phyloP scores from a whole-genome alignment of 2,329 filamentous ascomycete genomes.

The Chaetomiaceae sp. region DNA sequence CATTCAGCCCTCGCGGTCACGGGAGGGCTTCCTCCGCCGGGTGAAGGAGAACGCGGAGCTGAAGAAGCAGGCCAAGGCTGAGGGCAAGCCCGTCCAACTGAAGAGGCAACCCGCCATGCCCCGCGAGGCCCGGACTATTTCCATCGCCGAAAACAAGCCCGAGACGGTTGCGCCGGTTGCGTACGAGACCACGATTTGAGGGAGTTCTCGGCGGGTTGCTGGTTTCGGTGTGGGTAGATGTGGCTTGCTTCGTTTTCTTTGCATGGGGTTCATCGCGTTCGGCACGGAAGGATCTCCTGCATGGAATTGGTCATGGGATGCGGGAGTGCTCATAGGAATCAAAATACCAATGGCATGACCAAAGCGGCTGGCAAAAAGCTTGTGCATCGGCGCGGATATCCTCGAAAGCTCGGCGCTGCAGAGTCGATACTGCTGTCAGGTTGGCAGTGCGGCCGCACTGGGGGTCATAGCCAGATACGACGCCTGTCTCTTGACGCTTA shows the following conservation, averaged over 20 bases:
- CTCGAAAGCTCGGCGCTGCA: no score
- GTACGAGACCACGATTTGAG: conserved; percentile 98
- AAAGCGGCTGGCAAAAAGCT: conserved; percentile 15
- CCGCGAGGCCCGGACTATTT: conserved; percentile 73
- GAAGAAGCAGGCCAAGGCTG: conserved; percentile 87
- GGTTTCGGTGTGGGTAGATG: conserved; percentile 22
- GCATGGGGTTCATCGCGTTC: conserved; percentile 31
- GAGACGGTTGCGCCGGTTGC: conserved; percentile 87
- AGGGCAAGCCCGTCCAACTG: conserved; percentile 80
- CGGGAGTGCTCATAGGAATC: conserved; percentile 30
- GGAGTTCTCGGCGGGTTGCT: conserved; percentile 15
- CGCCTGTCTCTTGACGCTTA: no score
- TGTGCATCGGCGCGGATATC: no score
- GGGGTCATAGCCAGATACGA: no score
- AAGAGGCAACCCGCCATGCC: conserved; percentile 84
- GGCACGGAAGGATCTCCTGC: conserved; percentile 31
- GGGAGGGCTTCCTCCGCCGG: conserved; percentile 92
- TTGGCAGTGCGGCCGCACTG: no score
- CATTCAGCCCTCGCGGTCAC: conserved; percentile 86
- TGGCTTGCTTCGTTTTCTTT: conserved; percentile 30
- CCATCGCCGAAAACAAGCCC: conserved; percentile 72
- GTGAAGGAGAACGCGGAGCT: conserved; percentile 94
- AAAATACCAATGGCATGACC: conserved; percentile 31
- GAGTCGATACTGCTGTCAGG: no score
- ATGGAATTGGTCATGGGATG: conserved; percentile 29